Conservation (phyloP, 257 asterid genomes). For the Voacanga thouarsii region DNA sequence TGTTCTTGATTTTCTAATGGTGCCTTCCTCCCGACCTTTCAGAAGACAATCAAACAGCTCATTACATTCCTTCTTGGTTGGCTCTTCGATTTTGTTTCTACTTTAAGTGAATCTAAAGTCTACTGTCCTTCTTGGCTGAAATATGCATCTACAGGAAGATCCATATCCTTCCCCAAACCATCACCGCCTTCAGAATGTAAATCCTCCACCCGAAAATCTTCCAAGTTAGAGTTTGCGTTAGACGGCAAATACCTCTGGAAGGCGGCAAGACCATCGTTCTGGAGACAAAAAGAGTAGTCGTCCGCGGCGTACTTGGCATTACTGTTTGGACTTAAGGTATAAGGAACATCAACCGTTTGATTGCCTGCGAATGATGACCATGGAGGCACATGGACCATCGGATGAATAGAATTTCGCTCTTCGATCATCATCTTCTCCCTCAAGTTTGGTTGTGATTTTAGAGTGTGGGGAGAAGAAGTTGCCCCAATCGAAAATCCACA, state of each 20-base stretch:
- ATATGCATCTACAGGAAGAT: slow-evolving; percentile 64
- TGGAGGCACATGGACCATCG: slow-evolving; percentile 50
- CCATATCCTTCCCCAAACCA: slow-evolving; percentile 22
- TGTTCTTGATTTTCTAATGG: no score
- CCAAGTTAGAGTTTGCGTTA: slow-evolving; percentile 23
- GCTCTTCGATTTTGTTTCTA: no score
- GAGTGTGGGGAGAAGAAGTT: slow-evolving; percentile 8
- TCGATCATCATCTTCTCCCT: slow-evolving; percentile 46
- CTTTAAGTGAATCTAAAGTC: no score
- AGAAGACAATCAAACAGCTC: no score
- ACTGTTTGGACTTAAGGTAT: slow-evolving; percentile 34
- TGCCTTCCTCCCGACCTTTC: no score
- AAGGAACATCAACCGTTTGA: slow-evolving; percentile 29
- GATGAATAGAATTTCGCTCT: slow-evolving; percentile 30
- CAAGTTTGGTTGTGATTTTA: not conserved
- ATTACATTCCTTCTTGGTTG: no score
- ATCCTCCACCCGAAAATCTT: slow-evolving; percentile 23
- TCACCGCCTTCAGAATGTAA: slow-evolving; percentile 34
- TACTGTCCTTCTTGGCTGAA: no score
- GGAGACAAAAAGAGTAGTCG: slow-evolving; percentile 39
- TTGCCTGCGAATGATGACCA: slow-evolving; percentile 39
- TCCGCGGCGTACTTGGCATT: slow-evolving; percentile 30
- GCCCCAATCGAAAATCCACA: slow-evolving; percentile 61
- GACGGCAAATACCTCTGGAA: slow-evolving; percentile 61
- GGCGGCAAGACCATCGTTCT: slow-evolving; percentile 33